Percentiles rank a stretch among this genome's conserved stretches.
Conservation (phyloP, 352 stramenopile genomes). For the Pythium vanterpoolii region DNA sequence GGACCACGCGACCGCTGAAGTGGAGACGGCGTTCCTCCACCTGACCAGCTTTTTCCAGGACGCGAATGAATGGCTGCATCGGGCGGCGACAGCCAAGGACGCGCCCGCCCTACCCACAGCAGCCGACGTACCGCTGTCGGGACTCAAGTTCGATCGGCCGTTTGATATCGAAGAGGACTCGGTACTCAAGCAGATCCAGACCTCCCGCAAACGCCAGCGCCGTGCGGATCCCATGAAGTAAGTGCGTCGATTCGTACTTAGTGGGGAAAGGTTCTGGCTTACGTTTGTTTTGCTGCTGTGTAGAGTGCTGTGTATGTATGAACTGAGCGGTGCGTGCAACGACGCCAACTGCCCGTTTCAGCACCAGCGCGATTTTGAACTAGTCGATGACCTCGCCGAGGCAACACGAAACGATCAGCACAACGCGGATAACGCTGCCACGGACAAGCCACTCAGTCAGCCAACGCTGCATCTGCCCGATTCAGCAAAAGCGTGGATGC, state of each 20-base stretch:
- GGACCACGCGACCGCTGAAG: neutral
- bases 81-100: neutral
- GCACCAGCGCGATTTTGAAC: slow-evolving; percentile 57
- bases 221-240: slow-evolving; percentile 26
- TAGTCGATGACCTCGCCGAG: neutral
- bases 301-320: slow-evolving; percentile 70
- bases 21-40: slow-evolving; percentile 15
- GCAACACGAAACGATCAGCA: neutral
- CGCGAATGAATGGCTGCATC: neutral
- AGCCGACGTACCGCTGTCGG: neutral
- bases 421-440: slow-evolving; percentile 7
- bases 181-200: slow-evolving; percentile 14
- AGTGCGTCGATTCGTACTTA: neutral
- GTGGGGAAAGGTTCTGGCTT: neutral
- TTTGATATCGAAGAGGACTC: slow-evolving; percentile 20
- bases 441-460: neutral
- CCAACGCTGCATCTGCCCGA: neutral
- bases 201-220: neutral
- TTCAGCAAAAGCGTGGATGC: neutral
- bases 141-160: slow-evolving; percentile 4
- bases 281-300: neutral
- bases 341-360: slow-evolving; percentile 65
- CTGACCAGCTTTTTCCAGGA: neutral
- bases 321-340: slow-evolving; percentile 74
- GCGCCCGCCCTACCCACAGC: neutral